phyloP scores from a whole-genome alignment of 768 basidiomycete species.

The Tylopilus felleus region DNA sequence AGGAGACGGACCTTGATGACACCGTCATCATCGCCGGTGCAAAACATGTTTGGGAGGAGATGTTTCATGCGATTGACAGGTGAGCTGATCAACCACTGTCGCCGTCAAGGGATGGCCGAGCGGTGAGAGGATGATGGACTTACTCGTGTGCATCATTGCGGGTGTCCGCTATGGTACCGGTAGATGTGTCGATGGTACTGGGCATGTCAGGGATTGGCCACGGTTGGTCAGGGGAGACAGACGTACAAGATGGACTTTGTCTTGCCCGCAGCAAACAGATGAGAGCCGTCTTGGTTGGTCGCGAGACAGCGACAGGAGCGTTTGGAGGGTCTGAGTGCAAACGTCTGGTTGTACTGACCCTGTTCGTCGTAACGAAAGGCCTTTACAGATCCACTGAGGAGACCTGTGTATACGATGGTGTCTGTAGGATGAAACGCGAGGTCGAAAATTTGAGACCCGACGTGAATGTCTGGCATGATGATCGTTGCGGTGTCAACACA shows the following conservation, averaged over 20 bases:
- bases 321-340: constrained; percentile 72
- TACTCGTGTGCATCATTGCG: constrained; percentile 63
- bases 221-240: not conserved
- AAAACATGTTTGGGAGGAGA: constrained; percentile 66
- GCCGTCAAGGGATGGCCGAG: constrained; percentile 26
- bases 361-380: constrained; percentile 78
- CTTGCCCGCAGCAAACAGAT: constrained; percentile 79
- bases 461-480: constrained; percentile 58
- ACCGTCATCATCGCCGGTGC: constrained; percentile 92
- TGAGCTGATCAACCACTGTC: constrained; percentile 48
- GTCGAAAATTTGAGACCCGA: constrained; percentile 84
- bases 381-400: constrained; percentile 80
- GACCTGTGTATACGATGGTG: constrained; percentile 68
- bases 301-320: constrained; percentile 77
- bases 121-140: constrained; percentile 29
- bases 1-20: constrained; percentile 70
- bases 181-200: constrained; percentile 66
- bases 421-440: constrained; percentile 78
- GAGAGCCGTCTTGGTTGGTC: constrained; percentile 62
- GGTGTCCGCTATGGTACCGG: constrained; percentile 50
- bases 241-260: constrained; percentile 75
- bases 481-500: not conserved
- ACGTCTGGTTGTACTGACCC: constrained; percentile 52
- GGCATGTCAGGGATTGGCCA: constrained; percentile 14
- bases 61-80: constrained; percentile 84